Evolutionary conservation across 2,329 filamentous ascomycete species (phyloP), one percentile per base, ranked within the genome.

Genomic region (Fusarium pilosicola): DNA sequence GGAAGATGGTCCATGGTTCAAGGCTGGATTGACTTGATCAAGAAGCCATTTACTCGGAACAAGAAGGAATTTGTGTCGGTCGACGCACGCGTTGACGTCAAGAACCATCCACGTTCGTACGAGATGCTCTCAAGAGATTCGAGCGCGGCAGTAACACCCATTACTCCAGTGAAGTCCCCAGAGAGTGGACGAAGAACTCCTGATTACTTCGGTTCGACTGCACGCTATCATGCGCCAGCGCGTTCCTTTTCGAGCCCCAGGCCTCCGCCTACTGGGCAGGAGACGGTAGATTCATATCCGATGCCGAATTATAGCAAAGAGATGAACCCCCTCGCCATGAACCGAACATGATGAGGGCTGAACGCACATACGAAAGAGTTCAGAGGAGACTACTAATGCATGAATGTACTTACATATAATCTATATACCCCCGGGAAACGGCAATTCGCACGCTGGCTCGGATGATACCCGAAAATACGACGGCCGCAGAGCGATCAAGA

Each of bases 61-160:
- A 90, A 92, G 79, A 89, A 90, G 77, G 96, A 98, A 81, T 98
- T 98, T 77, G 93, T 97, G 73, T 97, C 94, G 44, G 91, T 93
- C 51, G 96, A 98, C 80, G 94, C 95, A 52, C 88, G 89, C 70
- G 83, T 84, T 76, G 87, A 89, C 68, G 82, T 87, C 67, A 90
- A 90, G 73, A 87, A 89, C 81, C 90, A 91, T 77, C 86, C 86
- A 80, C 89, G 90, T 84, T 90, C 91, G 82, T 95, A 95, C 86
- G 93, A 95, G 86, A 95, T 95, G 93, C 90, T 95, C 77, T 89
- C 88, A 75, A 86, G 85, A 81, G 88, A 88, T 77, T 84, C 85
- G 81, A 86, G 84, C 82, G 82, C 85, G 76, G 81, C 85, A 84
- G 84, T 88, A 86, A 89, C 88, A 83, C 85, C 87, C 72, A 78